phyloP scores from a whole-genome alignment of 2,329 filamentous ascomycete genomes.

The Cadophora malorum region DNA sequence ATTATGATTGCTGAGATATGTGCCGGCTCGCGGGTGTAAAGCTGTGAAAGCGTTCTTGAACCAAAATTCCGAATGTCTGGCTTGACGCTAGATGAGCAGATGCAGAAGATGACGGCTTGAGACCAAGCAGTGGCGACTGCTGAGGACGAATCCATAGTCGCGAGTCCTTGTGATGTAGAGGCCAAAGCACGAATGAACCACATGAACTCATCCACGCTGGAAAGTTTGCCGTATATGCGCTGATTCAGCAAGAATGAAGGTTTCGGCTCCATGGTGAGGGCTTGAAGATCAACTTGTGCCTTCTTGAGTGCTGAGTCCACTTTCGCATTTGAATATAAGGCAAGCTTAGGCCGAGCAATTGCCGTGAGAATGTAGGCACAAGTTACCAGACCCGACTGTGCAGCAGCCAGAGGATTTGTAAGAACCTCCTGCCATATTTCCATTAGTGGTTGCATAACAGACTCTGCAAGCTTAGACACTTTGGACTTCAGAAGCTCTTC shows the following conservation, averaged over 20 bases:
- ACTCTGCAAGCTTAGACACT: slow-evolving; percentile 58
- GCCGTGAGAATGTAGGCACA: slow-evolving; percentile 77
- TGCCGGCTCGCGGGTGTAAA: slow-evolving; percentile 67
- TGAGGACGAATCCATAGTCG: slow-evolving; percentile 51
- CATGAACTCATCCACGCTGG: slow-evolving; percentile 73
- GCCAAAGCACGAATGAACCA: slow-evolving; percentile 79
- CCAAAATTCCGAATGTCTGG: slow-evolving; percentile 69
- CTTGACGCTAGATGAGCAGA: slow-evolving; percentile 67
- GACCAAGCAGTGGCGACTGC: slow-evolving; percentile 76
- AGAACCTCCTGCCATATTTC: slow-evolving; percentile 79
- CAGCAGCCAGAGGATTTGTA: slow-evolving; percentile 77
- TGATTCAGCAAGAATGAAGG: slow-evolving; percentile 86
- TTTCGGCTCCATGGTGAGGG: slow-evolving; percentile 75
- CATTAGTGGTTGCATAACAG: slow-evolving; percentile 60
- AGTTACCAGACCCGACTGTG: slow-evolving; percentile 82
- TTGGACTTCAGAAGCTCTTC: slow-evolving; percentile 55
- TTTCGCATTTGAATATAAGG: slow-evolving; percentile 60
- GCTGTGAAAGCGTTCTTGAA: slow-evolving; percentile 62
- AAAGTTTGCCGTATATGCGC: slow-evolving; percentile 83
- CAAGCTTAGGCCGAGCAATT: slow-evolving; percentile 61
- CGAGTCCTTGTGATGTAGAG: slow-evolving; percentile 62
- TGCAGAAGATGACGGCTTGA: slow-evolving; percentile 81
- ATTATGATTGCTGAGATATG: slow-evolving; percentile 69
- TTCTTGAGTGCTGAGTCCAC: slow-evolving; percentile 65
- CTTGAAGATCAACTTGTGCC: slow-evolving; percentile 67